Base-by-base conservation (phyloP, 2,329 filamentous ascomycete species). In the Mycosphaerella arachidis region DNA sequence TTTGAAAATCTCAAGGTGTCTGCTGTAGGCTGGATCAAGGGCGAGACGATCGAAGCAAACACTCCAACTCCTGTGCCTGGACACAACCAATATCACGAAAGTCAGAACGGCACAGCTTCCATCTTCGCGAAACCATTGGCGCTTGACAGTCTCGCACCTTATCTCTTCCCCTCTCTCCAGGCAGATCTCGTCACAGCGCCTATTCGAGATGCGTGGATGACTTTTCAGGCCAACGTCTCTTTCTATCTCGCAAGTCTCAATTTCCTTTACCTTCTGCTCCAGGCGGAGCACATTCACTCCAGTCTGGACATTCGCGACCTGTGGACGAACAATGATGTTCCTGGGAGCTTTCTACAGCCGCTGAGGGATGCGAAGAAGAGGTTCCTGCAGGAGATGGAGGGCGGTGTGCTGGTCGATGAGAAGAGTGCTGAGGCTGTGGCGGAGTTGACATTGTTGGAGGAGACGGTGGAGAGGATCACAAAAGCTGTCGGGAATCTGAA, bases 11-110 rank as follows among this genome's bases (percentile, higher is more conserved):
- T 83, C 40, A 83, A 83, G 66, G 81, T 82, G 37, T 80, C 79
- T 46, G 84, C 83, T 2, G 79, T 86, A 5, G 79, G 80, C 35
- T 86, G 84, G 84, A 73, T 86, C 35, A 86, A 85, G 67, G 77
- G 83, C 45, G 84, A 86, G 67, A 81, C 84, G 0, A 75, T 86
- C 5, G 76, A 80, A 64, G 78, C 80, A 4, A 78, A 74, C 43
- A 66, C 64, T 10, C 64, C 67, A 12, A 65, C 71, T 13, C 52
- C 66, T 4, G 61, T 65, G 10, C 58, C 62, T 56, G 63, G 63
- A 20, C 61, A 63, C 37, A 24, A 43, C 8, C 61, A 69, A 13
- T 53, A 55, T n/a, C 43, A 60, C 6, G 31, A 53, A 16, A 45
- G 53, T 33, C 43, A 61, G 3, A 40, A 58, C 8, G 55, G 61